Percentiles rank a stretch among this genome's conserved stretches.
phyloP scores from a whole-genome alignment of 805 yeast species.

The Tetrapisispora iriomotensis region DNA sequence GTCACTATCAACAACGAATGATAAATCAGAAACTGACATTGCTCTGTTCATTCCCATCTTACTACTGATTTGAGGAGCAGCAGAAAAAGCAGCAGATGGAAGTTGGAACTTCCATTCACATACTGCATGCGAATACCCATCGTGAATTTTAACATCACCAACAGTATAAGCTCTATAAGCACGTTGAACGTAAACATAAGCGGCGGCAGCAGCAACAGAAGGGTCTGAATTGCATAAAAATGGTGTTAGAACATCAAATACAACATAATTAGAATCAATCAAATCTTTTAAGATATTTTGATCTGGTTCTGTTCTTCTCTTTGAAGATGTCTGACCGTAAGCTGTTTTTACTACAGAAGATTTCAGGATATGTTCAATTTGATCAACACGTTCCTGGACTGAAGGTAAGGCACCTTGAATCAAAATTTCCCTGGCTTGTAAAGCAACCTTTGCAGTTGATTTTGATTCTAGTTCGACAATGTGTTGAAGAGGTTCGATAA shows the following conservation, averaged over 20 bases:
- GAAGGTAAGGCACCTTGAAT: constrained; percentile 97
- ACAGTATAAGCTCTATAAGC: constrained; percentile 94
- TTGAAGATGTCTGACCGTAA: constrained; percentile 74
- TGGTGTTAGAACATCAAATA: constrained; percentile 90
- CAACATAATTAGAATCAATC: constrained; percentile 91
- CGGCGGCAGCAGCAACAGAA: constrained; percentile 89
- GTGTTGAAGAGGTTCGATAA: constrained; percentile 63
- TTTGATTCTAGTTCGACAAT: constrained; percentile 86
- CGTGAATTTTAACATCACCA: constrained; percentile 59
- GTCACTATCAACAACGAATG: constrained; percentile 71
- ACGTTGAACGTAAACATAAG: constrained; percentile 92
- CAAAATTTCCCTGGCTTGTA: constrained; percentile 91
- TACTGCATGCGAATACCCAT: constrained; percentile 48
- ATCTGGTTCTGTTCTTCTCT: constrained; percentile 67
- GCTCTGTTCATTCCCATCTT: constrained; percentile 65
- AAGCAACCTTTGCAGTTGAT: constrained; percentile 83
- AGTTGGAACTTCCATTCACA: constrained; percentile 84
- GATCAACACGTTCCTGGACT: constrained; percentile 90
- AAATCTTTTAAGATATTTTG: constrained; percentile 72
- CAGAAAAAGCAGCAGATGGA: constrained; percentile 72
- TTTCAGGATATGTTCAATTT: constrained; percentile 89
- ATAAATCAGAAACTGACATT: constrained; percentile 84
- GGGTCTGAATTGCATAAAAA: constrained; percentile 77
- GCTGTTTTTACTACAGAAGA: constrained; percentile 82
- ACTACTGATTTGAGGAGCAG: constrained; percentile 44